Conservation (phyloP, 345 rosid genomes). For the Citrus inodora region DNA sequence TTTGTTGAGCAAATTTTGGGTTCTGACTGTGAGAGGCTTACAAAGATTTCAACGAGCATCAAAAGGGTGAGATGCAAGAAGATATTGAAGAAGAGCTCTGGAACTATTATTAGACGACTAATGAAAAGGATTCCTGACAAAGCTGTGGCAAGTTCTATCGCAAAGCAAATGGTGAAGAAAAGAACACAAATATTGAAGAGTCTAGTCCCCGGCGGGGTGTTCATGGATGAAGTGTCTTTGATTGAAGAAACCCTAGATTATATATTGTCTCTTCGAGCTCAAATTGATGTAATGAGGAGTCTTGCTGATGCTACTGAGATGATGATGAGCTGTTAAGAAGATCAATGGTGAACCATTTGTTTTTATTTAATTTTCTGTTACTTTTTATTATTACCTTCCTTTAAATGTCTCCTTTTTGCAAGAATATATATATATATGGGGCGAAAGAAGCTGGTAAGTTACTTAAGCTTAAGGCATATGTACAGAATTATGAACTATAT, state of each 20-base stretch:
- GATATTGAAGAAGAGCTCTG: constrained; percentile 48
- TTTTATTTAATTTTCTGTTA: background rate
- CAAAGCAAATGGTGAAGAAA: constrained; percentile 46
- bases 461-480: constrained; percentile 17
- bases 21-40: constrained; percentile 21
- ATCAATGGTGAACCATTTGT: constrained; percentile 19
- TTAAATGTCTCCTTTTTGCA: background rate
- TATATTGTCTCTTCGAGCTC: constrained; percentile 63
- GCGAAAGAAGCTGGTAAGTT: constrained; percentile 9
- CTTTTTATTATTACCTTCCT: background rate
- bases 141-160: constrained; percentile 22
- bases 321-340: constrained; percentile 15
- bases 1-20: constrained; percentile 51
- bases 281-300: constrained; percentile 72
- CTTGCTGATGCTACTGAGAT: constrained; percentile 34
- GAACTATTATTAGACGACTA: constrained; percentile 19
- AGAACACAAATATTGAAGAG: constrained; percentile 57
- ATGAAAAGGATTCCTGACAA: constrained; percentile 10
- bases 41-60: constrained; percentile 22
- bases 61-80: constrained; percentile 61
- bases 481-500: constrained; percentile 31
- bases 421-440: constrained; percentile 3
- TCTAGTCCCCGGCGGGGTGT: constrained; percentile 75
- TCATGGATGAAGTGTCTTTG: constrained; percentile 51
- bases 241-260: constrained; percentile 87